A percentile compares a stretch with the other conserved stretches of the same genome.
Conservation (phyloP, 2,329 filamentous ascomycete species). For the Alternaria sp. region DNA sequence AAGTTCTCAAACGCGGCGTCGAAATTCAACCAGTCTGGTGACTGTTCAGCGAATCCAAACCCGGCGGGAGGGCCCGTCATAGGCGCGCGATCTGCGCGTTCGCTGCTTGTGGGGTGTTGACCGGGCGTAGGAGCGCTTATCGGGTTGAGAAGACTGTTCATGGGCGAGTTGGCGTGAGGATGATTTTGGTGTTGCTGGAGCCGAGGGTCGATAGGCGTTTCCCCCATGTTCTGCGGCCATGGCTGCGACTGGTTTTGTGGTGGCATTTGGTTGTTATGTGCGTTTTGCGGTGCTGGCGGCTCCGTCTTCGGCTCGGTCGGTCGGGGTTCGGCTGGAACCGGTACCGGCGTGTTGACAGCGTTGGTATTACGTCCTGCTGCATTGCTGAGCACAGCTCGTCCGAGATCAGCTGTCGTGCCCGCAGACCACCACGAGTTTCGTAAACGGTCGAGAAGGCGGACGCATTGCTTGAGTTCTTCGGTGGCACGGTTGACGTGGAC, state of each 20-base stretch:
- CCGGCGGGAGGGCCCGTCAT: constrained; percentile 22
- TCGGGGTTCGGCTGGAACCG: constrained; percentile 26
- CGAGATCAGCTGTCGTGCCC: constrained; percentile 54
- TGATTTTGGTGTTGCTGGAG: constrained; percentile 30
- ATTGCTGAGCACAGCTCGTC: constrained; percentile 47
- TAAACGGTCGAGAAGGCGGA: constrained; percentile 52
- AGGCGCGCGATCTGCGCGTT: constrained; percentile 38
- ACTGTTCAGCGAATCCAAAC: constrained; percentile 43
- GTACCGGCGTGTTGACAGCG: constrained; percentile 41
- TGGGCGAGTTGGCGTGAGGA: constrained; percentile 27
- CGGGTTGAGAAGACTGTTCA: constrained; percentile 40
- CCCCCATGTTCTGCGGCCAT: constrained; percentile 29
- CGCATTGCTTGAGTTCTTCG: constrained; percentile 53
- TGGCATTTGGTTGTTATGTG: constrained; percentile 18
- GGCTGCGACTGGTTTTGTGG: constrained; percentile 20
- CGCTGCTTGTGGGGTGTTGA: constrained; percentile 48
- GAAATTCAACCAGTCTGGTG: constrained; percentile 49
- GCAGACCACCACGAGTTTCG: constrained; percentile 55
- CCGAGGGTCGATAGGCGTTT: constrained; percentile 43
- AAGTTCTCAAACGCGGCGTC: constrained; percentile 51
- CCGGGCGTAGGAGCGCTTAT: constrained; percentile 37
- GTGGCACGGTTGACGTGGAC: constrained; percentile 56
- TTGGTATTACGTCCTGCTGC: constrained; percentile 46
- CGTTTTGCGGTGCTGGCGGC: constrained; percentile 22
- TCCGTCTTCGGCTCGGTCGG: constrained; percentile 27